Evolutionary conservation across 805 yeast species (phyloP), one percentile per base, ranked within the genome.

Genomic region (Wickerhamomyces rabaulensis): DNA sequence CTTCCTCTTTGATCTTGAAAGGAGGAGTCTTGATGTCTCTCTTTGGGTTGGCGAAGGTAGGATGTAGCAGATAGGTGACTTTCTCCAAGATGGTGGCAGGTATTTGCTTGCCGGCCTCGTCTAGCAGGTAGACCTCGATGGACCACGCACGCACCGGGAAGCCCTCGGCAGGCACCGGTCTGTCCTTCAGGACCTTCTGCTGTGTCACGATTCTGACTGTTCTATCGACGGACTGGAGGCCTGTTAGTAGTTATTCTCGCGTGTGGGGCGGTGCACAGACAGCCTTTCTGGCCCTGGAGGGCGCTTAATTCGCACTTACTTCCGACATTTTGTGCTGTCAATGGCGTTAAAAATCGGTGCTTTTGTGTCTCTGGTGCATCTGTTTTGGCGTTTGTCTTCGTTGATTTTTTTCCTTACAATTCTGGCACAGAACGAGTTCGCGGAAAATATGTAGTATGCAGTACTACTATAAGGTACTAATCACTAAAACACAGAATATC

Each of bases 131-230:
- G 42, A 94, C 77, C 63, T 83, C 81, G 53, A 94, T 84, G 41
- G 87, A 77, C 99, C 99, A 92, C 66, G 82, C 81, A 63, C 98
- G 83, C 86, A 92, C 84, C 16, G 99, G 98, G 64, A 85, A 92
- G 9, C 87, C 87, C 63, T 88, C 95, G 55, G 86, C 90, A 47
- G 86, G 94, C 15, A 91, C 83, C 13, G 95, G 87, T 22, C 83
- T 80, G 58, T 86, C 96, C 50, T 82, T 81, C 52, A 89, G 70
- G 53, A 92, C 76, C 60, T 83, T 84, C 69, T 92, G 97, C 51
- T 80, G 79, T 22, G 97, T 92, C 47, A 88, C 85, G 58, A 91
- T 79, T 67, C 96, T 83, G 48, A 91, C 79, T 17, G 92, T 88
- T 74, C 98, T 82, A 69, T 88, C 84, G 36, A 86, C 85, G 77